phyloP scores from a whole-genome alignment of 2,329 filamentous ascomycete genomes.

The Claviceps capensis region DNA sequence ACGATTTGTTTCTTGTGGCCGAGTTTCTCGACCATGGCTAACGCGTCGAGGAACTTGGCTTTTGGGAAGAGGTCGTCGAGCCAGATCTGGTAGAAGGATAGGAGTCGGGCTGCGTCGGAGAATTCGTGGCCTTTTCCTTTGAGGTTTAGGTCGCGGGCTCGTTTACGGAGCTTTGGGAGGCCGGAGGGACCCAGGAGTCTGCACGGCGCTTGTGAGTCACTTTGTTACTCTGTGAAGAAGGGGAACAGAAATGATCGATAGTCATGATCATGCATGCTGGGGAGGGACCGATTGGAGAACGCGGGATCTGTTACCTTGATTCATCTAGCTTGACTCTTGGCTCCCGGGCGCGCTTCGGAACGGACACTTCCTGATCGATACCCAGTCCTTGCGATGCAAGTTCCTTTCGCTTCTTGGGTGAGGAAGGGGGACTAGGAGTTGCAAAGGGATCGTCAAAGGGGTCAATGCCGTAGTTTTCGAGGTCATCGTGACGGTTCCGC shows the following conservation, averaged over 20 bases:
- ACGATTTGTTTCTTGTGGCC: constrained; percentile 74
- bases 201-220: background rate
- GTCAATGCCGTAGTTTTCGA: constrained; percentile 65
- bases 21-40: constrained; percentile 83
- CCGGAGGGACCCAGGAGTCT: constrained; percentile 74
- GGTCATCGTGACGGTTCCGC: constrained; percentile 36
- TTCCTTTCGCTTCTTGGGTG: constrained; percentile 34
- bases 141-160: constrained; percentile 59
- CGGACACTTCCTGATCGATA: constrained; percentile 74
- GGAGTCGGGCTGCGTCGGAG: constrained; percentile 64
- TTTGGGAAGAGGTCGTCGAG: constrained; percentile 92
- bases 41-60: constrained; percentile 80
- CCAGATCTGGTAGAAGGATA: constrained; percentile 93
- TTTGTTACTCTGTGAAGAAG: no score
- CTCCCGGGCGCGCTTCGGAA: constrained; percentile 57
- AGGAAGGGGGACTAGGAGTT: constrained; percentile 27
- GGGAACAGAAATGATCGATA: no score
- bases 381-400: constrained; percentile 44
- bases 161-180: constrained; percentile 66
- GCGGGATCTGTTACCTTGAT: constrained; percentile 36
- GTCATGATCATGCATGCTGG: no score
- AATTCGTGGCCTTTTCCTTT: constrained; percentile 97
- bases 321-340: constrained; percentile 84
- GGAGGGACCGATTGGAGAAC: background rate
- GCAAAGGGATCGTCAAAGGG: constrained; percentile 36